Conservation (phyloP, 2,329 filamentous ascomycete genomes). For the Tolypocladium tropicale region DNA sequence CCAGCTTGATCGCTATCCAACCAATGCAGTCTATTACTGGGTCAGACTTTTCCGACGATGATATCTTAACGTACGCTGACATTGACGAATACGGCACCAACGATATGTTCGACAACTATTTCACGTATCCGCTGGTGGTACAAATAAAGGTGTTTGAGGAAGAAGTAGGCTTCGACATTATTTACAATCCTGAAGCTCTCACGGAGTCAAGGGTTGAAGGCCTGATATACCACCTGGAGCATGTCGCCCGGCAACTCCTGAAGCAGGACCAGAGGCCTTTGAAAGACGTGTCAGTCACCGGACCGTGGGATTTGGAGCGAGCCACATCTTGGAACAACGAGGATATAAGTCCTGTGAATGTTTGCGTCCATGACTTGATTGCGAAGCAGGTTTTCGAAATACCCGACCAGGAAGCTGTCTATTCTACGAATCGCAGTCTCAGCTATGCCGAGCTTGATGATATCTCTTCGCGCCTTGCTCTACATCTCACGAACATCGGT, state of each 20-base stretch:
- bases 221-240: neutral
- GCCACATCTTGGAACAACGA: neutral
- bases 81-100: neutral
- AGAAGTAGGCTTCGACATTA: neutral
- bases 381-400: neutral
- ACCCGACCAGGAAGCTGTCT: constrained; percentile 1
- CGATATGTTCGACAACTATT: constrained; percentile 8
- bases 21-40: neutral
- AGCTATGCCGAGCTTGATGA: constrained; percentile 5
- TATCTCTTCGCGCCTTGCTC: constrained; percentile 9
- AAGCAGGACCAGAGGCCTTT: neutral
- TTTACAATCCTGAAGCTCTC: neutral
- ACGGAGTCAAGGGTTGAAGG: neutral
- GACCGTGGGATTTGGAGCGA: neutral
- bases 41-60: neutral
- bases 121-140: constrained; percentile 13
- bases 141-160: constrained; percentile 28
- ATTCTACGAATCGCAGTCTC: constrained; percentile 3
- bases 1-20: neutral
- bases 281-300: neutral
- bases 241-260: neutral
- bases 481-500: constrained; percentile 17
- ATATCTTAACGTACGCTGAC: neutral
- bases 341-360: neutral
- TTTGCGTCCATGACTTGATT: constrained; percentile 16